Conservation (phyloP, 306 rosid genomes). For the Rosa chinensis region DNA sequence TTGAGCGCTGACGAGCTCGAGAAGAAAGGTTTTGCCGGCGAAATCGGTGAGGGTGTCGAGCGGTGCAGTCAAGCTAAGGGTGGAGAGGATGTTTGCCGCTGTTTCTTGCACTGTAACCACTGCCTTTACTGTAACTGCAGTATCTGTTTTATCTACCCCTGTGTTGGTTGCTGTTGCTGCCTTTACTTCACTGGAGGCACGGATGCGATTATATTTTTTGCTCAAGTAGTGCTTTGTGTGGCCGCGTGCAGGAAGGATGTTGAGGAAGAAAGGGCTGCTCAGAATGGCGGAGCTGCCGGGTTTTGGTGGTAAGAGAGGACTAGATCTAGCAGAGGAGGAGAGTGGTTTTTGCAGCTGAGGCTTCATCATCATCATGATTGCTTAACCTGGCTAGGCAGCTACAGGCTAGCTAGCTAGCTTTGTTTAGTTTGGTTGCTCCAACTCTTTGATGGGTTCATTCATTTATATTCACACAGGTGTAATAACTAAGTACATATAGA, state of each 20-base stretch:
- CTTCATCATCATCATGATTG: background rate
- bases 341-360: constrained; percentile 2
- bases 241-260: background rate
- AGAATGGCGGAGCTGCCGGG: background rate
- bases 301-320: background rate
- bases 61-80: constrained; percentile 39
- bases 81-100: constrained; percentile 36
- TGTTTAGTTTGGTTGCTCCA: background rate
- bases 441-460: background rate
- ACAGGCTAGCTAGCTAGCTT: background rate
- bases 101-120: constrained; percentile 30
- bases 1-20: constrained; percentile 54
- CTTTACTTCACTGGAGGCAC: background rate
- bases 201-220: background rate
- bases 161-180: background rate
- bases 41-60: constrained; percentile 62
- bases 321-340: background rate
- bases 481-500: too few relatives aligned
- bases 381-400: background rate
- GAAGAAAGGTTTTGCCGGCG: constrained; percentile 60
- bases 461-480: too few relatives aligned
- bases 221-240: background rate
- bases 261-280: background rate
- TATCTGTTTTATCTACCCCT: background rate
- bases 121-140: constrained; percentile 20